Conservation (phyloP, 306 rosid species). For the Sechiopsis laciniata region DNA sequence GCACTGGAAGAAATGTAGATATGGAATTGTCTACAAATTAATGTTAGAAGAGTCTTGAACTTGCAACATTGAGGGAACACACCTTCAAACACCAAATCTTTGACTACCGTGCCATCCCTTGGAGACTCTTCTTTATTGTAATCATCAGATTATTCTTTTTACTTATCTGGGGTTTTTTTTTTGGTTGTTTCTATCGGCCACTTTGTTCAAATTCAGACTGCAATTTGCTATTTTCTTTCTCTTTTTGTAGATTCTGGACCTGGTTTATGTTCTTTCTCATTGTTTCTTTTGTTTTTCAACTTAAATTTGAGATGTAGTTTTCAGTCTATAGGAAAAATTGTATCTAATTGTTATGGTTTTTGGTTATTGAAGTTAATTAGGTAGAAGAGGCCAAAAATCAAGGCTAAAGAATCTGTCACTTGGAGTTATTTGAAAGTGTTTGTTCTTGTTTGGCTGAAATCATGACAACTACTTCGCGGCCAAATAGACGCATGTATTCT, state of each 20-base stretch:
- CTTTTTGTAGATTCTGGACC: constrained; percentile 11
- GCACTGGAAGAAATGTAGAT: too few species aligned
- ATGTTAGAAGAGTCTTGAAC: too few species aligned
- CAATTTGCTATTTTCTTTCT: background rate
- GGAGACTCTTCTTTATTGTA: too few species aligned
- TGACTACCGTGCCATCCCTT: too few species aligned
- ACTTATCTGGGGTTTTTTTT: background rate
- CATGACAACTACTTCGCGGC: constrained; percentile 47
- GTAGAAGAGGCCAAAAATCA: constrained; percentile 11
- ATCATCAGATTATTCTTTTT: background rate
- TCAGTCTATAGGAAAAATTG: background rate
- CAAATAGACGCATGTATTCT: constrained; percentile 73
- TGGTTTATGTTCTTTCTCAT: constrained; percentile 3
- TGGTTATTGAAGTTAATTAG: constrained; percentile 4
- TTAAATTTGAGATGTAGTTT: background rate
- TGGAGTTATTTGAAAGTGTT: background rate
- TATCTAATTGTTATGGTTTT: background rate
- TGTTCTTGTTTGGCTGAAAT: constrained; percentile 23
- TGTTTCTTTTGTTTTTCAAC: background rate
- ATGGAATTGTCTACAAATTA: too few species aligned
- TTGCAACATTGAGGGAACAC: too few species aligned
- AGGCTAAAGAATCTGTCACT: background rate
- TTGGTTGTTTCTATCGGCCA: background rate
- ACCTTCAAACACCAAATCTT: too few species aligned
- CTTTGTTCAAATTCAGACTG: background rate